phyloP scores from a whole-genome alignment of 352 stramenopile species.

The Blastocystis hominis region DNA sequence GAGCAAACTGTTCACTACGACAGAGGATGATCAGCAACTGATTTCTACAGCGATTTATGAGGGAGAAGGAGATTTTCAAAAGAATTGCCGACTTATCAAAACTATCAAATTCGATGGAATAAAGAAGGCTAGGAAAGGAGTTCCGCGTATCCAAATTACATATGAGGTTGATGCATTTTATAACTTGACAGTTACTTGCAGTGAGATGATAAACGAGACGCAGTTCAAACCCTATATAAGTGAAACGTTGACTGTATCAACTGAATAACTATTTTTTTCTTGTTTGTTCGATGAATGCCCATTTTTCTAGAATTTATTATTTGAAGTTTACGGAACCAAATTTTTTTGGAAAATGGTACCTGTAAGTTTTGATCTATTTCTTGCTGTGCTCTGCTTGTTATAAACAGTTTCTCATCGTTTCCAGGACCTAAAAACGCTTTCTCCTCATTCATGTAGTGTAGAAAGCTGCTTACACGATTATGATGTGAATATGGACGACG shows the following conservation, averaged over 20 bases:
- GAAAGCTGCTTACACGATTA: conserved; percentile 32
- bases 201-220: neutral
- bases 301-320: too few relatives aligned
- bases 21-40: neutral
- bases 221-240: too few relatives aligned
- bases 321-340: too few relatives aligned
- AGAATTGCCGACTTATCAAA: neutral
- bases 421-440: neutral
- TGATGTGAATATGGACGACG: conserved; percentile 44
- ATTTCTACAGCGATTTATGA: neutral
- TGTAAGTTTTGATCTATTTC: neutral
- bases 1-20: neutral
- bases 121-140: neutral
- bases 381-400: neutral
- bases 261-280: too few relatives aligned
- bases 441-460: neutral
- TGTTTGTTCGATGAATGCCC: too few relatives aligned
- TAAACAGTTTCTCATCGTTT: neutral
- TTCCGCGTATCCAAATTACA: neutral
- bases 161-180: neutral
- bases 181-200: neutral
- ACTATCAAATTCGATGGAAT: neutral
- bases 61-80: neutral
- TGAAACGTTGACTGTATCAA: too few relatives aligned
- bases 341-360: neutral